Conservation (phyloP, 495 filamentous ascomycete species). For the Collariella sp. region DNA sequence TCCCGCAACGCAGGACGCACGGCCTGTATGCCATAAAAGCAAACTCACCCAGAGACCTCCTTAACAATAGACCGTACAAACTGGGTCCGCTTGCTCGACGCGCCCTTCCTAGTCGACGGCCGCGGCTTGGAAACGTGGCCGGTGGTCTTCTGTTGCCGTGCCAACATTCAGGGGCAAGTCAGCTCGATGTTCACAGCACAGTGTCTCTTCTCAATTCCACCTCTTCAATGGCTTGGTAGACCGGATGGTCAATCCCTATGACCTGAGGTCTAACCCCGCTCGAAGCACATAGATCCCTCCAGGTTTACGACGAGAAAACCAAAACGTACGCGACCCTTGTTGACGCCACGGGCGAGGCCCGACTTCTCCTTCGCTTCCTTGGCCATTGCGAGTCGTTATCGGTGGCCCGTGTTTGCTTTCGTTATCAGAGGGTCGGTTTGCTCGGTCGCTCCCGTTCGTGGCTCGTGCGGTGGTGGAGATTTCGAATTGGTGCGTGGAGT, state of each 20-base stretch:
- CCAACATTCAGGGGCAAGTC: conserved; percentile 24
- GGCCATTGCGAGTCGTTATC: conserved; percentile 24
- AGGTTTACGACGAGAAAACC: neutral
- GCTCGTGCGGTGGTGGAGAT: conserved; percentile 10
- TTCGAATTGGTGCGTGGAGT: conserved; percentile 7
- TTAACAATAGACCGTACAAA: conserved; percentile 89
- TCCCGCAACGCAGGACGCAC: too few species aligned
- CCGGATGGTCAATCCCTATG: too few species aligned
- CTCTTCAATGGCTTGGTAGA: too few species aligned
- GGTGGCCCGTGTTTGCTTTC: conserved; percentile 6
- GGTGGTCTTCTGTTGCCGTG: conserved; percentile 71
- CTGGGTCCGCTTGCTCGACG: conserved; percentile 81
- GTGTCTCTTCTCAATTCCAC: neutral
- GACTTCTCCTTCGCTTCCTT: conserved; percentile 44
- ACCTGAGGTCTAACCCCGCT: neutral
- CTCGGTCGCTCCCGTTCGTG: neutral
- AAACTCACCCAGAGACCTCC: conserved; percentile 77
- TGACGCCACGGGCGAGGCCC: conserved; percentile 74
- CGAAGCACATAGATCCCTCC: neutral
- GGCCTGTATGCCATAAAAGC: too few species aligned
- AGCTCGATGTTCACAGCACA: conserved; percentile 21
- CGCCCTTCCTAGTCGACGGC: conserved; percentile 83
- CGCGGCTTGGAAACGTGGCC: conserved; percentile 73
- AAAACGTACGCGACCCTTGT: conserved; percentile 73
- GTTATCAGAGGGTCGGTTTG: conserved; percentile 8